Evolutionary conservation across 2,329 filamentous ascomycete species (phyloP).

Genomic region (Lasiodiplodia sp.): DNA sequence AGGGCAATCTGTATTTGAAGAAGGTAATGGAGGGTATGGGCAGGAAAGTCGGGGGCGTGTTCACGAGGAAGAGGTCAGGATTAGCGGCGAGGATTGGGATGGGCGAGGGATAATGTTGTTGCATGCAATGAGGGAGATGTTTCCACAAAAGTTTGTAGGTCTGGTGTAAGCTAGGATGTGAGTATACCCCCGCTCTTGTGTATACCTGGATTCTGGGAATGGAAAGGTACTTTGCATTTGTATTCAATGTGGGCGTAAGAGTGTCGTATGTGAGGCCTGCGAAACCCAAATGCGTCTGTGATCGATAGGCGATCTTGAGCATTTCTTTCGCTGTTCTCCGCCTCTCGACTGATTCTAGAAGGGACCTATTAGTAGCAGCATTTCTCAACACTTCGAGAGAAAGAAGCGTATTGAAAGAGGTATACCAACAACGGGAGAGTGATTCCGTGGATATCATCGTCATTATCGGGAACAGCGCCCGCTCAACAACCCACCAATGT

Average conservation of each 20-base stretch:
- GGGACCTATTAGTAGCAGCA: too few relatives aligned
- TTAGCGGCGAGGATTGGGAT: not conserved
- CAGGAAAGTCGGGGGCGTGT: not conserved
- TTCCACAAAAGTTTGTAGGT: not conserved
- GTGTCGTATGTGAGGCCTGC: not conserved
- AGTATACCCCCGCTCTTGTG: conserved; percentile 10
- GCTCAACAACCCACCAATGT: too few relatives aligned
- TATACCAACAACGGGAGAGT: too few relatives aligned
- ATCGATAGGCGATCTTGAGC: not conserved
- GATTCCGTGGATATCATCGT: too few relatives aligned
- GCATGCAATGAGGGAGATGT: not conserved
- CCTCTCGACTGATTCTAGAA: too few relatives aligned
- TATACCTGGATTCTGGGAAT: not conserved
- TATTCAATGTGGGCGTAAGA: not conserved
- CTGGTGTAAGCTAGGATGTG: not conserved
- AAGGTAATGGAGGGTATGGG: not conserved
- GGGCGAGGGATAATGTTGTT: not conserved
- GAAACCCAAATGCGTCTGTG: not conserved
- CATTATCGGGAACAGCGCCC: too few relatives aligned
- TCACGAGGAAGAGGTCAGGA: conserved; percentile 2
- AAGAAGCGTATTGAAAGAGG: too few relatives aligned
- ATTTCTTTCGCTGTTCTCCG: not conserved
- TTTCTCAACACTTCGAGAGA: too few relatives aligned
- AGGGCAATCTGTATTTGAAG: not conserved
- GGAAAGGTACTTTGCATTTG: not conserved